Evolutionary conservation across 2,329 filamentous ascomycete species (phyloP).

Genomic region (Botrytis tulipae): DNA sequence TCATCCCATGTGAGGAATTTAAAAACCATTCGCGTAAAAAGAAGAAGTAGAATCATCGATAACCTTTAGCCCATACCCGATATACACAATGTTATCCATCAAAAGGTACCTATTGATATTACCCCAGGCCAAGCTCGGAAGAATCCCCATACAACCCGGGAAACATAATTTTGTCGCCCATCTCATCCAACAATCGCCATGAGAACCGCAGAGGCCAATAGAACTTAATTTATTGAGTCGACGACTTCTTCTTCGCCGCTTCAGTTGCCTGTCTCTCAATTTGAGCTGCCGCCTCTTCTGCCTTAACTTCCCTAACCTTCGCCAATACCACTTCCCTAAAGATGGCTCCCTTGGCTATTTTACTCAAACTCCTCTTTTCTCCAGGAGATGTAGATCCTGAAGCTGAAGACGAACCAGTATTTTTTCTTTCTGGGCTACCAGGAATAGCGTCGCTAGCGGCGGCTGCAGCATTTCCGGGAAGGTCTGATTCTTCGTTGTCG

Average conservation of each 20-base stretch:
- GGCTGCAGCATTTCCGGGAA: constrained; percentile 56
- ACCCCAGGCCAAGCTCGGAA: constrained; percentile 15
- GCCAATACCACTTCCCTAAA: constrained; percentile 93
- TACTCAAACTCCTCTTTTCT: constrained; percentile 47
- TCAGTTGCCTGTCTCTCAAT: constrained; percentile 46
- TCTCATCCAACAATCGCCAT: neutral
- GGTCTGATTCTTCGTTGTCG: constrained; percentile 70
- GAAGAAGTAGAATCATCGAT: constrained; percentile 15
- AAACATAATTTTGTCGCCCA: neutral
- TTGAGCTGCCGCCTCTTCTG: constrained; percentile 72
- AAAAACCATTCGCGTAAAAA: neutral
- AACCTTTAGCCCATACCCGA: neutral
- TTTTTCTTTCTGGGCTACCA: constrained; percentile 24
- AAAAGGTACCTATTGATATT: constrained; percentile 5
- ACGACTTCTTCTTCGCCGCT: constrained; percentile 33
- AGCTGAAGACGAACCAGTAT: constrained; percentile 22
- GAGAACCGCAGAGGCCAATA: neutral
- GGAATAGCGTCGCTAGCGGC: constrained; percentile 49
- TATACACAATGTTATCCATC: constrained; percentile 18
- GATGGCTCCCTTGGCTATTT: constrained; percentile 64
- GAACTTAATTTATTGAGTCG: constrained; percentile 22
- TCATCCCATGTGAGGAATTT: constrained; percentile 8
- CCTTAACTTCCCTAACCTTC: constrained; percentile 90
- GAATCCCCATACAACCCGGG: constrained; percentile 1
- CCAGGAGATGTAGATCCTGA: constrained; percentile 24